Percentiles rank a stretch among this genome's conserved stretches.
Conservation (phyloP, 2,329 filamentous ascomycete genomes). For the Diatrype stigma region DNA sequence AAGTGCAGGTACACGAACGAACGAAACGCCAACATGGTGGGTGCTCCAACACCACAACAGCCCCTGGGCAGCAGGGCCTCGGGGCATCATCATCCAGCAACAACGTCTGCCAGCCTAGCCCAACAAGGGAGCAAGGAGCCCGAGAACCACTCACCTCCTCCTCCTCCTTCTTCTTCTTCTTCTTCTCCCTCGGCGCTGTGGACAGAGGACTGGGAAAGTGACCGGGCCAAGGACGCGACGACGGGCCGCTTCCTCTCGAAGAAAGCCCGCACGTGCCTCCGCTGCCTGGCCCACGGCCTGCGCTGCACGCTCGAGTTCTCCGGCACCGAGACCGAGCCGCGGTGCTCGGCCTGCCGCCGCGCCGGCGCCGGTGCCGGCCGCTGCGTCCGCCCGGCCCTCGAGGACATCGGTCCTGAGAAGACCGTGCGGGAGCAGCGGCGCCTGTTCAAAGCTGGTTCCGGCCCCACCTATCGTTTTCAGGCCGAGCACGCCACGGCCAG, state of each 20-base stretch:
- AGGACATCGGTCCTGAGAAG: conserved; percentile 1
- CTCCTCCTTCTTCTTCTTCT: no score
- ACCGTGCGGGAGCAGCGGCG: background rate
- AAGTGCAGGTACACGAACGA: no score
- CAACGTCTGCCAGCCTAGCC: no score
- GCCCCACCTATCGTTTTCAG: no score
- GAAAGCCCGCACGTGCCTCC: conserved; percentile 14
- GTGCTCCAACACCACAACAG: no score
- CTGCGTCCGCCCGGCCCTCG: conserved; percentile 13
- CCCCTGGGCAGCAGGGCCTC: no score
- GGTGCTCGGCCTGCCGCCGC: conserved; percentile 20
- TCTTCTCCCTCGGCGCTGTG: no score
- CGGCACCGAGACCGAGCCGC: conserved; percentile 8
- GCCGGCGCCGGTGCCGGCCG: conserved; percentile 3
- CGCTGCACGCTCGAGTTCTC: conserved; percentile 20
- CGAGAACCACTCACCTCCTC: no score
- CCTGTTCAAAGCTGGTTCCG: background rate
- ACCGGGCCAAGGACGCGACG: conserved; percentile 3
- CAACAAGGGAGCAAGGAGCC: no score
- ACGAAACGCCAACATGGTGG: no score
- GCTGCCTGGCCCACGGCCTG: conserved; percentile 18
- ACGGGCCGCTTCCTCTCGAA: conserved; percentile 16
- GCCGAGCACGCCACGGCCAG: background rate
- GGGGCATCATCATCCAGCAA: no score
- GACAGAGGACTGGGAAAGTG: no score